Evolutionary conservation across 495 filamentous ascomycete genomes (phyloP), one percentile per base, ranked within the genome.

Genomic region (Podospora pseudocomata): DNA sequence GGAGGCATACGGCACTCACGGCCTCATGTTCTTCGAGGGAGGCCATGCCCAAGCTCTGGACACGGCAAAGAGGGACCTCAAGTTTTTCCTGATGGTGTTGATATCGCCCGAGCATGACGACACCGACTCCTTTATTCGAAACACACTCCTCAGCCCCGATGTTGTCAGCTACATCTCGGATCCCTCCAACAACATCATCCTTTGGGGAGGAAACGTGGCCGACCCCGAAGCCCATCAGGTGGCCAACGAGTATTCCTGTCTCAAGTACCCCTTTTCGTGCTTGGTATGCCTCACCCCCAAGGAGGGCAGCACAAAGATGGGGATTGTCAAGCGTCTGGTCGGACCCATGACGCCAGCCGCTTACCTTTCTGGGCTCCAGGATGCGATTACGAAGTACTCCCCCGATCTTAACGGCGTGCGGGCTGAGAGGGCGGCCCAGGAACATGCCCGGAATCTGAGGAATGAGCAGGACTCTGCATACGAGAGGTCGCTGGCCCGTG

Each of bases 211-310:
- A 20, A 96, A 90, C 68, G 90, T 98, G 1, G 88, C 91, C 69
- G 95, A 99, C 73, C 88, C 92, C 4, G 95, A 99, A 77, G 91
- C 93, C 5, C 97, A 96, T 75, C 93, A 97, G 76, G 92, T 97
- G 27, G 86, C 93, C 39, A 86, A 85, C 39, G 90, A 92, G 32
- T 86, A 98, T 65, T 87, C 88, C 71, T 92, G 90, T 76, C 94
- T 90, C 71, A 95, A 95, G 73, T 97, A 93, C 74, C 95, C 95
- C 4, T 97, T 94, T 75, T 89, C 91, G 0, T 92, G 89, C 34
- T 80, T 97, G 0, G 87, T 97, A 28, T 91, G 89, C 30, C 90
- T 97, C 66, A 96, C 93, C 0, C 92, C 94, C 0, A 79, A 87
- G 68, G 88, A 91, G 15, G 91, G 90, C 4, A 90, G 89, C 66